Evolutionary conservation across 2,329 filamentous ascomycete genomes (phyloP), one percentile per base, ranked within the genome.

Genomic region (Hypocreales sp.): DNA sequence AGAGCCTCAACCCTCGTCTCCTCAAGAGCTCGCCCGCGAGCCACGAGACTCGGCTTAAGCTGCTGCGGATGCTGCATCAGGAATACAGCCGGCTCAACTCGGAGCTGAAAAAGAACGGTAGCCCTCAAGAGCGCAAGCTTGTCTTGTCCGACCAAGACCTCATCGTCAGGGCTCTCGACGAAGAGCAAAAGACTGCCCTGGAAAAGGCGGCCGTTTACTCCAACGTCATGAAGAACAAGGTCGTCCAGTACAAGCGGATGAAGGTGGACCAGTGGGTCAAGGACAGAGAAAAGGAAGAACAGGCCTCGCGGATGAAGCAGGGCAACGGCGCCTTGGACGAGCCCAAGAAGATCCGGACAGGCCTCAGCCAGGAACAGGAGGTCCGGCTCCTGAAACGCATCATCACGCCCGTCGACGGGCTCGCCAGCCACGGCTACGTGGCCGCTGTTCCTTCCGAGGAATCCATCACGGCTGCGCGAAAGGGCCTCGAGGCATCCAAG

Each of bases 201-300:
- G 71, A 75, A 11, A 76, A 76, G 33, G 55, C 65, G 2, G 53
- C 65, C 0, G 71, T 95, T 16, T 98, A 98, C 44, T 60, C 67
- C 7, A 93, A 92, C 40, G 60, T 84, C 15, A 72, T 95, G 48
- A 92, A 86, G 45, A 79, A 83, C 37, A 73, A 73, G 19, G 77
- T 95, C 32, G 65, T 79, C 40, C 63, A 64, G 23, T 73, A 84
- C 45, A 82, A 78, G 44, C 78, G 77, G 35, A 86, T 92, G 79
- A 61, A 59, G 1, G 45, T 71, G 4, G 60, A 65, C 4, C 67
- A 80, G 25, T 95, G 86, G 82, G 67, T 69, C 33, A 63, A 70
- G 17, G 72, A 77, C 35, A 58, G 69, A 25, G 34, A 48, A 22
- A 47, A 50, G 29, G 50, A 53, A 27, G 56, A 63, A 32, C 46